Base-by-base conservation (phyloP, 441 rosid species). In the Adansonia madagascariensis region DNA sequence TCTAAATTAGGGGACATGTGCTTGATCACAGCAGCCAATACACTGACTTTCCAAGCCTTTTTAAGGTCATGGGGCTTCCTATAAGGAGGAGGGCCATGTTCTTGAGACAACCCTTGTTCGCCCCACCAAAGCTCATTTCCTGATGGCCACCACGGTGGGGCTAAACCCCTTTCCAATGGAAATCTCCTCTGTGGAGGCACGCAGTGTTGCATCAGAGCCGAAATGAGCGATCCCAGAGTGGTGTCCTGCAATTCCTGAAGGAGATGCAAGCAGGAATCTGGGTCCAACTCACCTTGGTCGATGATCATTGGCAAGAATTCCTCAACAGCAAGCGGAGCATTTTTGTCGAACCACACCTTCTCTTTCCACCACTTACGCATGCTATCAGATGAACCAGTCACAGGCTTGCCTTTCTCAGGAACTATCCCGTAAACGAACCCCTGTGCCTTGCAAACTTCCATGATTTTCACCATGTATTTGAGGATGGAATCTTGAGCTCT, bases 111-210 rank as follows among this genome's bases (percentile, higher is more conserved):
- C 22, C 91, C 94, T 82, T 88, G 91, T 73, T 90, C 81, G 18
- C 89, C 91, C 96, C 92, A 90, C 96, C 94, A 87, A 0, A 72
- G 6, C 84, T 90, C 92, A 0, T 18, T 67, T 41, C 94, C 90
- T 0, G 78, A 76, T 3, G 94, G 92, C 92, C 96, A 90, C 96
- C 96, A 89, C 8, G 96, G 91, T 0, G 92, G 96, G 9, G 88
- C 84, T 57, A 85, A 55, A 4, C 94, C 91, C 67, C 72, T 86
- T 44, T 90, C 90, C 7, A 89, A 50, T 0, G 92, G 91, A 72
- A 89, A 88, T 60, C 86, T 71, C 77, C 92, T 75, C 59, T 90
- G 91, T 0, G 91, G 90, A 2, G 96, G 94, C 12, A 62, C 74
- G 15, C 91, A 91, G 66, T 88, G 92, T 75, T 88, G 94, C 91